Conservation (phyloP, 75 land plant species). For the Cunninghamia lanceolata region DNA sequence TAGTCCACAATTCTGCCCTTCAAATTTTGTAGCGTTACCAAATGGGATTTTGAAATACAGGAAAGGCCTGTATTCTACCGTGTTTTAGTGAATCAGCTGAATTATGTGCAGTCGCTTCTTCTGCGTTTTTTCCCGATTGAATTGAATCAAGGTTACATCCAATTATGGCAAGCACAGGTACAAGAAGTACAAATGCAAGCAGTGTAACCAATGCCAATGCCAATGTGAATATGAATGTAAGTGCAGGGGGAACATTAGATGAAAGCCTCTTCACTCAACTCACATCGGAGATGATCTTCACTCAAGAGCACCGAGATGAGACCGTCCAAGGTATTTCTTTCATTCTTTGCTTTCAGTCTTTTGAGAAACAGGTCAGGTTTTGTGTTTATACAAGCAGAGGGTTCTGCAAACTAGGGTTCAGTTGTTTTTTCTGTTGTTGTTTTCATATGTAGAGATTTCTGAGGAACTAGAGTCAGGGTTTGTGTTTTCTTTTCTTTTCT, state of each 20-base stretch:
- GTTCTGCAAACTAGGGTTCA: no score
- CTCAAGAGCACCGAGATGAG: background rate
- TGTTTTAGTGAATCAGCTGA: background rate
- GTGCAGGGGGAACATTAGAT: background rate
- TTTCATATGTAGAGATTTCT: no score
- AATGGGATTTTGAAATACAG: no score
- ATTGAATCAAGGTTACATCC: background rate
- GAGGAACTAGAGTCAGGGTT: background rate
- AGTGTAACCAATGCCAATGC: background rate
- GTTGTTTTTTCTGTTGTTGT: no score
- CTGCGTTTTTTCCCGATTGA: background rate
- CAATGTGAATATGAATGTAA: background rate
- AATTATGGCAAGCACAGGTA: background rate
- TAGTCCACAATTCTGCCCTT: background rate
- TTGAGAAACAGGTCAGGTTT: background rate
- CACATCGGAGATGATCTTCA: background rate
- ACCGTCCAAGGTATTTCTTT: background rate
- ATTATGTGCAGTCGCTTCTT: no score
- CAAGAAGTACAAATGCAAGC: background rate
- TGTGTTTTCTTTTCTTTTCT: no score
- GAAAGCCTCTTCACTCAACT: background rate
- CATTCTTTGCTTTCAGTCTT: background rate
- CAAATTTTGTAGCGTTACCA: background rate
- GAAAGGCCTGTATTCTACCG: no score
- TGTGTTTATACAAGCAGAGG: no score